A percentile compares a stretch with the other conserved stretches of the same genome.
Conservation (phyloP, 331 rosid genomes). For the Rhamnella rubrinervis region DNA sequence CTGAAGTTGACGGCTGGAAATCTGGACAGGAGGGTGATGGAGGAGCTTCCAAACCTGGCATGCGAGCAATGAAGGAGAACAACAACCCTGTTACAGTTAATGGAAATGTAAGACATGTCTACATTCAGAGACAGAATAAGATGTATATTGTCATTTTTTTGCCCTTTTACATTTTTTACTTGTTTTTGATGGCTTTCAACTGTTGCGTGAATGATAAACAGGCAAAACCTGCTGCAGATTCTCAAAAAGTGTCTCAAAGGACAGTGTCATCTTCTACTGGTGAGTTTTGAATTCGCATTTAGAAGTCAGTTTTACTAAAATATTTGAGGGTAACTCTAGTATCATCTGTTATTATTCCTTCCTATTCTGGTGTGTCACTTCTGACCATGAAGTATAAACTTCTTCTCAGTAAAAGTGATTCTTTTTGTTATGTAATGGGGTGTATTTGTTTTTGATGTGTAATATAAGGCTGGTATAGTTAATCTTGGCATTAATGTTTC, state of each 20-base stretch:
- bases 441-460: neutral
- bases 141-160: neutral
- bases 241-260: conserved; percentile 45
- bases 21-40: conserved; percentile 30
- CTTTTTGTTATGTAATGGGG: neutral
- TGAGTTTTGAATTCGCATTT: conserved; percentile 27
- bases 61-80: conserved; percentile 43
- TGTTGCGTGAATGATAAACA: conserved; percentile 25
- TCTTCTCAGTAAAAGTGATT: neutral
- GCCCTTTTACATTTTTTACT: neutral
- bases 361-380: neutral
- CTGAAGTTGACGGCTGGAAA: conserved; percentile 41
- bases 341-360: neutral
- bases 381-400: too few relatives aligned
- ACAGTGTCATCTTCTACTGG: conserved; percentile 37
- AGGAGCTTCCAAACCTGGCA: conserved; percentile 41
- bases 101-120: conserved; percentile 55
- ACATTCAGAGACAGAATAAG: neutral
- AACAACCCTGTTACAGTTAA: conserved; percentile 38
- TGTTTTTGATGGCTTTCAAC: conserved; percentile 10
- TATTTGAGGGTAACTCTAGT: neutral
- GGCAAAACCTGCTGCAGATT: conserved; percentile 43
- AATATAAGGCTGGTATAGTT: neutral
- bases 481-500: neutral
- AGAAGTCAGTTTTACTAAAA: too few relatives aligned